Evolutionary conservation across 768 basidiomycete genomes (phyloP), one percentile per base, ranked within the genome.

Genomic region (Thelephora aurantiotincta): DNA sequence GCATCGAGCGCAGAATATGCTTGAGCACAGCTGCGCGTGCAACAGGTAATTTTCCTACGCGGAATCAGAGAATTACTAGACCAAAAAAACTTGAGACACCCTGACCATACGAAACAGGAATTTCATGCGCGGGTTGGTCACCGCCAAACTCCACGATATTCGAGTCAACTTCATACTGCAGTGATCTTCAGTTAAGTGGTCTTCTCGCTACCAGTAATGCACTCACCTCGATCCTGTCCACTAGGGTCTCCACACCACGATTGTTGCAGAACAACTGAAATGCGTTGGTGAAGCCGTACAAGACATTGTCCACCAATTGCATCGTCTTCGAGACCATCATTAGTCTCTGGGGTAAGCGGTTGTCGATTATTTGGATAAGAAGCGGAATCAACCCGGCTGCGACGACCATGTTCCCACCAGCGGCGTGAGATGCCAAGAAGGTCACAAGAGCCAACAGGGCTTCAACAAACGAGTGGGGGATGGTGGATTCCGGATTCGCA

Each of bases 321-420:
- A 91, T 86, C 0, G 87, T 83, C 64, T 91, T 94, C 19, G 89
- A 86, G 1, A 94, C 74, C 48, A 88, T 79, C 5, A 75, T 70
- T 47, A 89, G 70, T 34, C 88, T 75, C 44, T 72, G 72, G 1
- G 81, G 71, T 23, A 77, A 67, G 51, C 73, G 75, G 61, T 82
- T 88, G 63, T 91, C 84, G 54, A 94, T 79, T 35, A 94, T 69
- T 57, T 96, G 90, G 46, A 97, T 82, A 22, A 99, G 70, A 12
- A 94, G 66, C 1, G 88, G 88, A 44, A 99, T 75, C 41, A 96
- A 66, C 3, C 96, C 96, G 26, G 96, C 94, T 19, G 90, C 84
- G 48, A 98, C 86, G 38, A 98, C 78, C 90, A 96, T 89, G 55
- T 84, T 88, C 7, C 85, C 89, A 30, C 90, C 89, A 2, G 82